Evolutionary conservation across 2,329 filamentous ascomycete species (phyloP), one percentile per base, ranked within the genome.

Genomic region (Coniosporium tulheliwenetii): DNA sequence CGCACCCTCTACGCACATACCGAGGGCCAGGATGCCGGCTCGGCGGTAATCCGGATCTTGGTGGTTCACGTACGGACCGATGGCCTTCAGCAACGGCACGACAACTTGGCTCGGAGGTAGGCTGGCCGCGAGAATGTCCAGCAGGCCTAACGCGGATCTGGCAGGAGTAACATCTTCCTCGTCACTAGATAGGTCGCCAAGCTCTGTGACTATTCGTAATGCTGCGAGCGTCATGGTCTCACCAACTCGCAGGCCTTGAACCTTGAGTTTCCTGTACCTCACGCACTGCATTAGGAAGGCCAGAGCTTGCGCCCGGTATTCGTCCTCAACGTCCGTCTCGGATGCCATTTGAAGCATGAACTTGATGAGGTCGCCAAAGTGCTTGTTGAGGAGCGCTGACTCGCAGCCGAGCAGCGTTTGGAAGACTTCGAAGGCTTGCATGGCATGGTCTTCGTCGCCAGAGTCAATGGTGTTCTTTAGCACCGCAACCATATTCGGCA

Each of bases 361-460:
- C 50, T 82, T 76, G 45, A 95, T 72, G 8, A 98, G 73, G 53
- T 95, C 85, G 57, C 81, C 85, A 55, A 98, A 85, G 65, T 95
- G 87, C 41, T 75, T 71, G 48, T 80, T 82, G 40, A 96, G 69
- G 39, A 96, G 74, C 37, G 84, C 75, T 29, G 85, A 81, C 58
- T 95, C 89, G 59, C 85, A 94, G 47, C 82, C 83, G 41, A 98
- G 75, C 53, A 95, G 79, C 39, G 85, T 91, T 68, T 96, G 91
- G 74, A 96, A 94, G 49, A 94, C 86, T 59, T 96, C 91, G 52
- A 96, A 98, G 19, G 85, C 77, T 57, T 89, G 79, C 69, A 89
- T 85, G 51, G 83, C 79, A 58, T 82, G 81, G 57, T 94, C 87
- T 52, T 95, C 87, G 52, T 95, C 82, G 43, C 75, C 74, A 43